A percentile compares a stretch with the other conserved stretches of the same genome.
phyloP scores from a whole-genome alignment of 2,329 filamentous ascomycete genomes.

The Blumeria hordei region DNA sequence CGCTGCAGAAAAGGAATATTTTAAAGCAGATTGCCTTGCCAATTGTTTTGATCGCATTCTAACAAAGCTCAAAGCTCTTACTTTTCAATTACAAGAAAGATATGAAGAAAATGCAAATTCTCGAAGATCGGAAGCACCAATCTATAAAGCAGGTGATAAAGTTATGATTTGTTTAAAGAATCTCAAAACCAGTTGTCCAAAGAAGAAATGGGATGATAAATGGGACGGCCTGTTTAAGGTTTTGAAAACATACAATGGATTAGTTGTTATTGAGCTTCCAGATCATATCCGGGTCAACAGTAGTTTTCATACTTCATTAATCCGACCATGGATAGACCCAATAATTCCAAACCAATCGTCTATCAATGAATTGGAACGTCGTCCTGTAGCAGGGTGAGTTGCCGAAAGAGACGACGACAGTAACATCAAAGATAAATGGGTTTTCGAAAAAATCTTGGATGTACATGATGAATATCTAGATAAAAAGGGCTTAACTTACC shows the following conservation, averaged over 20 bases:
- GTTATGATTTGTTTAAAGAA: background rate
- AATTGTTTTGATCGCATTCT: background rate
- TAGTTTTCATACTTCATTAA: background rate
- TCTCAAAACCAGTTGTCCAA: background rate
- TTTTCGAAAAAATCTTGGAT: conserved; percentile 15
- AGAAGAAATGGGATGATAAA: conserved; percentile 1
- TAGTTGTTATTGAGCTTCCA: background rate
- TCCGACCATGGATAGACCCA: background rate
- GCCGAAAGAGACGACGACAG: conserved; percentile 1
- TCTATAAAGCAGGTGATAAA: background rate
- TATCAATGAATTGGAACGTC: background rate
- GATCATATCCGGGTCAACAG: background rate
- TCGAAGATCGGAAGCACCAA: background rate
- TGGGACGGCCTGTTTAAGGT: background rate
- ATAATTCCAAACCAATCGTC: background rate
- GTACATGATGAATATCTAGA: conserved; percentile 33
- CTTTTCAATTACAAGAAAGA: background rate
- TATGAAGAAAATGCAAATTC: background rate
- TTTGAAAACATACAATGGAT: background rate
- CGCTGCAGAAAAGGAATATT: background rate
- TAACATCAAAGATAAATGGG: conserved; percentile 1
- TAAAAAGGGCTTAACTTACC: background rate
- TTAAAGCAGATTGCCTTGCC: background rate
- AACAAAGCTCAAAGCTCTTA: background rate
- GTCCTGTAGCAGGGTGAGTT: background rate